phyloP scores from a whole-genome alignment of 108 stramenopile genomes.

The Fistulifera solaris region DNA sequence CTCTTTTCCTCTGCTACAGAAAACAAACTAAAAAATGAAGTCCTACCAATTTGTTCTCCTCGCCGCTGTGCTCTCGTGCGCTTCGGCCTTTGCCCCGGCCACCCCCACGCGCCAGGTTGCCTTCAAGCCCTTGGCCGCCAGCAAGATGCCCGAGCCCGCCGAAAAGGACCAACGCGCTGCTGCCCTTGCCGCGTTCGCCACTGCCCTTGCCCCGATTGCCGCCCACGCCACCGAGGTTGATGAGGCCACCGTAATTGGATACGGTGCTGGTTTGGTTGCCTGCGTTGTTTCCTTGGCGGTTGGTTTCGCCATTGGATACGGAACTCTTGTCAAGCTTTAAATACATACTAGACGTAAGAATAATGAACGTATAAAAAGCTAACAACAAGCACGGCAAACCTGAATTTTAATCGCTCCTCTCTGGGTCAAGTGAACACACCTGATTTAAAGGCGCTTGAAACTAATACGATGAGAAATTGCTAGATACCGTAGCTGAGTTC shows the following conservation, averaged over 20 bases:
- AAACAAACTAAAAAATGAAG: conserved; percentile 37
- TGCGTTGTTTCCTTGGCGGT: conserved; percentile 82
- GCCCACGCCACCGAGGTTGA: conserved; percentile 63
- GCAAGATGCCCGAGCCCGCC: conserved; percentile 29
- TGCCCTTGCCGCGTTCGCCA: conserved; percentile 74
- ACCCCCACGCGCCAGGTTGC: conserved; percentile 29
- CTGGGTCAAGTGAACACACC: too few relatives aligned
- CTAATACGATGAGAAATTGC: too few relatives aligned
- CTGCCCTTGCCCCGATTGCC: conserved; percentile 79
- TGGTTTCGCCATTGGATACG: conserved; percentile 86
- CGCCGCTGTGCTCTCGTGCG: conserved; percentile 54
- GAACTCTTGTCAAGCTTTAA: conserved; percentile 86
- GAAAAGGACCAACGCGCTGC: conserved; percentile 38
- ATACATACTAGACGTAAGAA: background rate
- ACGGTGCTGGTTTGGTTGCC: conserved; percentile 79
- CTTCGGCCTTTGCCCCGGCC: conserved; percentile 63
- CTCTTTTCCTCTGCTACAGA: too few relatives aligned
- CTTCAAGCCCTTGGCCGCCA: conserved; percentile 40
- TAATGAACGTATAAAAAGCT: too few relatives aligned
- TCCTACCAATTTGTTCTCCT: conserved; percentile 58
- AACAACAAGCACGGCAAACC: too few relatives aligned
- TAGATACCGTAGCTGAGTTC: too few relatives aligned
- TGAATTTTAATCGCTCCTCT: too few relatives aligned
- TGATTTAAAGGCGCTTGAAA: too few relatives aligned
- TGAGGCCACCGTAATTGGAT: conserved; percentile 75